These are phyloP conservation scores for Lepidium campestre DNA, from an alignment of 441 rosid species.

Conservation along the genomic window DNA sequence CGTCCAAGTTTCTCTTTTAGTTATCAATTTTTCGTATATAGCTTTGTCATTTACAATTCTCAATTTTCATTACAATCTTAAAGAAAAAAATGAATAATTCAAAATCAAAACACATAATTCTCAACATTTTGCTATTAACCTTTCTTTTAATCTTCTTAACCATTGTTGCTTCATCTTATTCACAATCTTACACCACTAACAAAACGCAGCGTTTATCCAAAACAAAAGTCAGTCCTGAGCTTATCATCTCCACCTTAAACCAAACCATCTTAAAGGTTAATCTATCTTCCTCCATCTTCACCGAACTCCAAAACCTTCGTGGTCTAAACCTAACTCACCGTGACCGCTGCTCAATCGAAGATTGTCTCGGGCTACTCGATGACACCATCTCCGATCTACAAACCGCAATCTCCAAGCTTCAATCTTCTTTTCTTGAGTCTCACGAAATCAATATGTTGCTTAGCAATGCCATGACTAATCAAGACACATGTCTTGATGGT, in stretches of 20 bases:
- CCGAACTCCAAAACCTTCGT: constrained; percentile 18
- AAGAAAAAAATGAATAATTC: constrained; percentile 6
- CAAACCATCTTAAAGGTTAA: constrained; percentile 40
- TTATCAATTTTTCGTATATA: not conserved
- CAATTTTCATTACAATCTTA: not conserved
- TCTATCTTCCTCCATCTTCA: constrained; percentile 45
- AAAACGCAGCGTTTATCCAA: not conserved
- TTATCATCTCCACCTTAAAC: constrained; percentile 47
- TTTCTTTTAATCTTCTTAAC: constrained; percentile 28
- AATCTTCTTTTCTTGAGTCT: constrained; percentile 11
- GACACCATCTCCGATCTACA: constrained; percentile 33
- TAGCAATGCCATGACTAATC: constrained; percentile 55
- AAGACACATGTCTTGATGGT: constrained; percentile 67
- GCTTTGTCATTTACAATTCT: not conserved
- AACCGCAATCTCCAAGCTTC: constrained; percentile 31
- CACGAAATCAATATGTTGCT: constrained; percentile 40
- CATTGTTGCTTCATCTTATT: constrained; percentile 38
- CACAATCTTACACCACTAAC: constrained; percentile 38
- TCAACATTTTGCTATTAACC: not conserved
- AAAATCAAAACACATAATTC: not conserved
- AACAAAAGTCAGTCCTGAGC: constrained; percentile 36
- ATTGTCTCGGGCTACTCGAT: constrained; percentile 46
- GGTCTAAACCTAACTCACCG: constrained; percentile 17
- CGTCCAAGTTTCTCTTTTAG: not conserved
- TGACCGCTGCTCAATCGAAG: constrained; percentile 36